Base-by-base conservation (phyloP, 2,329 filamentous ascomycete genomes). In the Knufia fluminis region DNA sequence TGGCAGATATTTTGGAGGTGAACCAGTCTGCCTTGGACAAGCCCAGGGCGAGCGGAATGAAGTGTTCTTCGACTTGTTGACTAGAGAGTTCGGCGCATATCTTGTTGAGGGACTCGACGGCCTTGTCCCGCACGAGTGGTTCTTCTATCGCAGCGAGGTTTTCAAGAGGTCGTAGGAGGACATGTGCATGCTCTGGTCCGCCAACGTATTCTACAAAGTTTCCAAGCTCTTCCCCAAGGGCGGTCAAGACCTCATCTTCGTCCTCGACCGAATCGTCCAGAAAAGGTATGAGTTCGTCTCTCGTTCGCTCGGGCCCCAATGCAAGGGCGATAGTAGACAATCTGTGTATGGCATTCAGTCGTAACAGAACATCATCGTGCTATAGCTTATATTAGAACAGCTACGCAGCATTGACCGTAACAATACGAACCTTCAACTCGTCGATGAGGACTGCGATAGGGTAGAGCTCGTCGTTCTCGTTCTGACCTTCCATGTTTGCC, bases 21-120 rank as follows among this genome's bases (percentile, higher is more conserved):
- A 98, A 98, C 92, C 92, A 98, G 72, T 98, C 92, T 71, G 92
- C 92, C 78, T 97, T 98, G 58, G 92, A 94, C 54, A 98, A 86
- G 65, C 92, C 88, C 64, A 94, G 80, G 52, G 90, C 90, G 64
- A 98, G 83, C 54, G 92, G 92, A 60, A 98, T 91, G 73, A 97
- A 97, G 71, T 90, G 86, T 63, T 96, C 87, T 75, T 98, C 92
- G 65, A 97, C 84, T 74, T 98, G 92, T 68, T 88, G 79, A 61
- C 88, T 75, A 45, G 89, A 94, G 49, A 98, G 79, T 67, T 95
- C 82, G 65, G 83, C 81, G 78, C 92, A 97, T 68, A 98, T 97
- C 75, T 96, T 98, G 80, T 98, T 98, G 60, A 98, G 80, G 42
- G 92, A 98, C 69, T 98, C 94, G 66, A 98, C 92, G 57, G 92